A percentile compares a stretch with the other conserved stretches of the same genome.
These are phyloP conservation scores for Pseudozyma flocculosa DNA, from an alignment of 1,284 basidiomycete species.

Conservation along the genomic window DNA sequence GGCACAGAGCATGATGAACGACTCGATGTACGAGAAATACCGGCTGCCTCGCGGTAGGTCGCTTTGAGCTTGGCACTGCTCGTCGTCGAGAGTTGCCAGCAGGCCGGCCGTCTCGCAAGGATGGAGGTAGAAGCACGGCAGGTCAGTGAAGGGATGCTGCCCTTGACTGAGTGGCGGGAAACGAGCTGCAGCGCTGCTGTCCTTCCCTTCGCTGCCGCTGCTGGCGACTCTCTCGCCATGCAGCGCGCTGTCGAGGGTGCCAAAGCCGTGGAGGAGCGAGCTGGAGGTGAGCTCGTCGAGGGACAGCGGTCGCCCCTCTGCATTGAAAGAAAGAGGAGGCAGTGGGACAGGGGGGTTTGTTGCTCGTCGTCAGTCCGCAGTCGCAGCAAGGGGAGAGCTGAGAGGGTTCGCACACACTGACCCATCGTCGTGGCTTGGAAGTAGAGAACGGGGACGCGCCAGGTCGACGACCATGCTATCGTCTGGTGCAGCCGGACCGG, in stretches of 20 bases:
- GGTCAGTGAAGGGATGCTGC: slow-evolving; percentile 11
- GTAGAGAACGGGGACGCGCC: slow-evolving; percentile 18
- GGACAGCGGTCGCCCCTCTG: slow-evolving; percentile 2
- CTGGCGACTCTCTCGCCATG: too few relatives aligned
- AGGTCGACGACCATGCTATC: slow-evolving; percentile 9
- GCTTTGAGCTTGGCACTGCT: too few relatives aligned
- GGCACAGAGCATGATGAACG: slow-evolving; percentile 17
- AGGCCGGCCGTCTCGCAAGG: slow-evolving; percentile 20
- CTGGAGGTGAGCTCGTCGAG: slow-evolving; percentile 1
- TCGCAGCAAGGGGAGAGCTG: too few relatives aligned
- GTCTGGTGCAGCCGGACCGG: slow-evolving; percentile 5
- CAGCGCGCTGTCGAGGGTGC: too few relatives aligned
- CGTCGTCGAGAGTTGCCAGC: too few relatives aligned
- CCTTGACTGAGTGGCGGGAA: slow-evolving; percentile 10
- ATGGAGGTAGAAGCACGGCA: slow-evolving; percentile 17
- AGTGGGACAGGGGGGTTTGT: too few relatives aligned
- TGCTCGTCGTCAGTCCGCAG: too few relatives aligned
- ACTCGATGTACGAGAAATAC: slow-evolving; percentile 4
- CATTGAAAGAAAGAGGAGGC: background rate
- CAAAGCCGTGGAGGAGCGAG: background rate
- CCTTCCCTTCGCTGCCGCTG: too few relatives aligned
- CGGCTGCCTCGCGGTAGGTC: too few relatives aligned
- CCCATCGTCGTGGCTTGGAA: slow-evolving; percentile 7
- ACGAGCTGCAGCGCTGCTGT: background rate
- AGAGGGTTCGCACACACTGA: background rate